phyloP scores from a whole-genome alignment of 345 rosid genomes.

The Gossypium arboreum region DNA sequence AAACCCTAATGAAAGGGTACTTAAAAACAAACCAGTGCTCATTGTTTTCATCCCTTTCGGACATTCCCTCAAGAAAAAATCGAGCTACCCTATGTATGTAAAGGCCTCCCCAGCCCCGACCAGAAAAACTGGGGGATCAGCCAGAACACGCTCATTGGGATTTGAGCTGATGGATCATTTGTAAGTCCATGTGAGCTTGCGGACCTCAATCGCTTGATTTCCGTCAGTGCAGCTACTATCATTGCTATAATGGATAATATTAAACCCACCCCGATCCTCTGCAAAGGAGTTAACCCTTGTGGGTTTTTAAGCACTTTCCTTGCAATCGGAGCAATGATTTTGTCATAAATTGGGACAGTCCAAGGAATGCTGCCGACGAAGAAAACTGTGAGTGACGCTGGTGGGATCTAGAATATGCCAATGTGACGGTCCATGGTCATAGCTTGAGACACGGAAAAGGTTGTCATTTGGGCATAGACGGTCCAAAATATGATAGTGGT shows the following conservation, averaged over 20 bases:
- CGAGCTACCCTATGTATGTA: slow-evolving; percentile 79
- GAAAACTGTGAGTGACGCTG: slow-evolving; percentile 71
- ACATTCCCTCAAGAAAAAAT: slow-evolving; percentile 88
- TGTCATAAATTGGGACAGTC: slow-evolving; percentile 78
- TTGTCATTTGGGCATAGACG: slow-evolving; percentile 90
- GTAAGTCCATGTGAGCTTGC: slow-evolving; percentile 40
- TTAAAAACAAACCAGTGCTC: slow-evolving; percentile 86
- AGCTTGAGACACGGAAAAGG: slow-evolving; percentile 89
- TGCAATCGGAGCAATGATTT: slow-evolving; percentile 47
- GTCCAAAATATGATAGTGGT: slow-evolving; percentile 89
- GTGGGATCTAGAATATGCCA: slow-evolving; percentile 68
- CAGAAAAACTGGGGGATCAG: slow-evolving; percentile 73
- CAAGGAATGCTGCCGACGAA: slow-evolving; percentile 80
- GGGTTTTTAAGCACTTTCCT: slow-evolving; percentile 53
- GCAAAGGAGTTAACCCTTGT: slow-evolving; percentile 76
- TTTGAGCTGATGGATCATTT: slow-evolving; percentile 32
- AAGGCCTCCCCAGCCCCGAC: slow-evolving; percentile 93
- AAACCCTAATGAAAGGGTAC: slow-evolving; percentile 84
- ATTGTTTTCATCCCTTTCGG: slow-evolving; percentile 98
- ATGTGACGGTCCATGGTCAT: slow-evolving; percentile 85
- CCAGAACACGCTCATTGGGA: slow-evolving; percentile 78
- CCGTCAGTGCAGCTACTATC: slow-evolving; percentile 65
- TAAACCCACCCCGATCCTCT: slow-evolving; percentile 74
- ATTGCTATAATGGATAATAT: slow-evolving; percentile 53
- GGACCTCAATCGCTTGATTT: slow-evolving; percentile 50